A percentile compares a stretch with the other conserved stretches of the same genome.
These are phyloP conservation scores for Geranium incanum DNA, from an alignment of 441 rosid genomes.

Conservation along the genomic window DNA sequence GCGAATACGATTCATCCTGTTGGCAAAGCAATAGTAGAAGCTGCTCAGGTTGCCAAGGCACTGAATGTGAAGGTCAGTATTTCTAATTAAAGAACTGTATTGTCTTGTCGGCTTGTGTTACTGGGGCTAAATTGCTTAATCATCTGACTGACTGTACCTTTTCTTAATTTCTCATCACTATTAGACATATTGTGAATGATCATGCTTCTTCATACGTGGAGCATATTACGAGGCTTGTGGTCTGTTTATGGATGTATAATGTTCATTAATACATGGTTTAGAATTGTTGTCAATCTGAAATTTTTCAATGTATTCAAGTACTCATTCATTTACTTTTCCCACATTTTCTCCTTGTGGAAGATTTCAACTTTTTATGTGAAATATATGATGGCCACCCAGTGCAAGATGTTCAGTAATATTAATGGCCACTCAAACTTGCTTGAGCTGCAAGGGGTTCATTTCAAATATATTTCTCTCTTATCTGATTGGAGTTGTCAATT, in stretches of 20 bases:
- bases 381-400: no score
- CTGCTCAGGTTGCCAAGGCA: conserved; percentile 51
- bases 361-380: no score
- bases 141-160: background rate
- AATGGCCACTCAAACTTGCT: background rate
- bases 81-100: conserved; percentile 3
- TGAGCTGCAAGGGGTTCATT: background rate
- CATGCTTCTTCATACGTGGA: no score
- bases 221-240: no score
- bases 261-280: no score
- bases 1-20: conserved; percentile 86
- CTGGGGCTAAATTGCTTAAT: background rate
- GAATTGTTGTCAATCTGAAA: no score
- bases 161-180: background rate
- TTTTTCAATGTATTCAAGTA: no score
- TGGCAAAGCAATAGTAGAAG: conserved; percentile 88
- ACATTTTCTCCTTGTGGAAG: no score
- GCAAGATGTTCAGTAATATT: no score
- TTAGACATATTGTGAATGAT: no score
- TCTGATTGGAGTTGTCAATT: background rate
- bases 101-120: conserved; percentile 8
- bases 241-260: no score
- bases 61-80: conserved; percentile 46
- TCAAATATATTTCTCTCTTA: background rate
- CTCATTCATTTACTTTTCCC: no score